Percentiles rank a stretch among this genome's conserved stretches.
phyloP scores from a whole-genome alignment of 352 stramenopile species.

The Globisporangium sylvaticum region DNA sequence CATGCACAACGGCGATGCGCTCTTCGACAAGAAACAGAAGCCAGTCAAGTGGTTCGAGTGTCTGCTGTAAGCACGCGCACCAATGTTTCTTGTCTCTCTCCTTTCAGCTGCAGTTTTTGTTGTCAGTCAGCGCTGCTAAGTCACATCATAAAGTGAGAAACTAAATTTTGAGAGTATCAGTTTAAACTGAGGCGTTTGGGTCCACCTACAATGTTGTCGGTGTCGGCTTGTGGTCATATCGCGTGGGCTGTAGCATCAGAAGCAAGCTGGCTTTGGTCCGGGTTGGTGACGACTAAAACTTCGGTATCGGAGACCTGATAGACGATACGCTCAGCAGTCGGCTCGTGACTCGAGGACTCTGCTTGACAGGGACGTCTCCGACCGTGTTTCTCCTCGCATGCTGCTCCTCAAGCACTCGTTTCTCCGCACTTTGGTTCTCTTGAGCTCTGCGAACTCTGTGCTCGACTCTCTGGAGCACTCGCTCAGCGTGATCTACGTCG shows the following conservation, averaged over 20 bases:
- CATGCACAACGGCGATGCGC: slow-evolving; percentile 54
- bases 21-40: slow-evolving; percentile 44
- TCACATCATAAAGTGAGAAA: background rate
- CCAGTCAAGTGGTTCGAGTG: slow-evolving; percentile 75
- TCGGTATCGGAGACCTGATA: background rate
- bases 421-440: background rate
- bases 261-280: background rate
- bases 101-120: background rate
- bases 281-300: background rate
- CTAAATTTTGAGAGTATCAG: background rate
- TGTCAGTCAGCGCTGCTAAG: background rate
- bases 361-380: background rate
- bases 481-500: slow-evolving; percentile 1
- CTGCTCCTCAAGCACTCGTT: background rate
- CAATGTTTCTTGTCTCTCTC: slow-evolving; percentile 23
- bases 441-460: slow-evolving; percentile 1
- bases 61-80: slow-evolving; percentile 34
- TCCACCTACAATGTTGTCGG: background rate
- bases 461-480: slow-evolving; percentile 11
- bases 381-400: background rate
- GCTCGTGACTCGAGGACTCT: slow-evolving; percentile 6
- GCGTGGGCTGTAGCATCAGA: background rate
- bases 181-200: background rate
- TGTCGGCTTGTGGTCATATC: no score
- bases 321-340: slow-evolving; percentile 8